These are phyloP conservation scores for Salix purpurea DNA, from an alignment of 345 rosid genomes.

Conservation along the genomic window DNA sequence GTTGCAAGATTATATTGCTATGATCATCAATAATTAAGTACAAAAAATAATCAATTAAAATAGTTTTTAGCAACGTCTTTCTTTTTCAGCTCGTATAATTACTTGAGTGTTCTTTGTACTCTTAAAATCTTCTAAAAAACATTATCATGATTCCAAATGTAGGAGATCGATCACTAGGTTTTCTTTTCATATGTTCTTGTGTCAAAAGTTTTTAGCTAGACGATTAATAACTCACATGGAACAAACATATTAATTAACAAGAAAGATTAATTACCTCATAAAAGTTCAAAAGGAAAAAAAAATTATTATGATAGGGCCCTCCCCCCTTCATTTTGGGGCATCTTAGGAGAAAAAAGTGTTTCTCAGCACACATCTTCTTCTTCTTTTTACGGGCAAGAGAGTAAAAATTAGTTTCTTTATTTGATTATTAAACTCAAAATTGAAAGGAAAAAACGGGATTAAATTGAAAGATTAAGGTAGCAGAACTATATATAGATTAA, in stretches of 20 bases:
- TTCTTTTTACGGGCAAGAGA: not conserved
- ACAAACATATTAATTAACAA: slow-evolving; percentile 20
- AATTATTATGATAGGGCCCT: slow-evolving; percentile 29
- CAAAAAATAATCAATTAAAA: not conserved
- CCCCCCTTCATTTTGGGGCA: not conserved
- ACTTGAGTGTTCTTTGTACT: not conserved
- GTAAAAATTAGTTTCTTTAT: no score
- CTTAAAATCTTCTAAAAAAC: not conserved
- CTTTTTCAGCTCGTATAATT: not conserved
- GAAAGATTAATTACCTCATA: not conserved
- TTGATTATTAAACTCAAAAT: no score
- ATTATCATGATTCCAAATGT: slow-evolving; percentile 1
- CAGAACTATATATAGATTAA: no score
- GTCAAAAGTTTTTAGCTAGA: not conserved
- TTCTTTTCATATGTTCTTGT: not conserved
- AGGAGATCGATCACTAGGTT: not conserved
- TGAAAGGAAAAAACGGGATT: no score
- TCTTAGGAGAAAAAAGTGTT: slow-evolving; percentile 16
- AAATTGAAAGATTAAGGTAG: no score
- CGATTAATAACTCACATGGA: slow-evolving; percentile 17
- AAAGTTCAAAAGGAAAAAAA: slow-evolving; percentile 23
- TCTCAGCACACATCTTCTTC: slow-evolving; percentile 9
- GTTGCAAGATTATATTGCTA: not conserved
- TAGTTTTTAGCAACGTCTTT: not conserved
- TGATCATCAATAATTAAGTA: not conserved